Percentiles rank a stretch among this genome's conserved stretches.
phyloP scores from a whole-genome alignment of 495 filamentous ascomycete species.

The Bombardia bombarda region DNA sequence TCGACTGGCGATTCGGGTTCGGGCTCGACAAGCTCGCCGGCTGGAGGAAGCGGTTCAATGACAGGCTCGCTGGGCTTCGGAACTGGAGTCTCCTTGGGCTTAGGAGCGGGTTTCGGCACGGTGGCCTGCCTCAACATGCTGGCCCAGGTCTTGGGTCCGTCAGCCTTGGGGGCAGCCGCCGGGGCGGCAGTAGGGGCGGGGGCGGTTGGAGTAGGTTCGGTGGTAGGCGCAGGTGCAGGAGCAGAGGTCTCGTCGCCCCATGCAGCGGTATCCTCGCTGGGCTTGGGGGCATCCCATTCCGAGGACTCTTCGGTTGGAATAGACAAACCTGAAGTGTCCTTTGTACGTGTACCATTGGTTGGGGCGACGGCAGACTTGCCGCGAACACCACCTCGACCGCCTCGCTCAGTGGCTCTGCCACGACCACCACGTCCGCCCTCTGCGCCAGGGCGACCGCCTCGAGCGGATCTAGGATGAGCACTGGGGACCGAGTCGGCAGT shows the following conservation, averaged over 20 bases:
- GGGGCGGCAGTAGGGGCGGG: slow-evolving; percentile 15
- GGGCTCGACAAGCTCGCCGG: slow-evolving; percentile 24
- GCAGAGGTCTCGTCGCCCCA: slow-evolving; percentile 14
- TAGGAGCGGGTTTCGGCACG: slow-evolving; percentile 33
- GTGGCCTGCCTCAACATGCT: slow-evolving; percentile 46
- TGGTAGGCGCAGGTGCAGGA: slow-evolving; percentile 10
- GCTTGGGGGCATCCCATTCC: slow-evolving; percentile 30
- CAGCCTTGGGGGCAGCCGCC: slow-evolving; percentile 20
- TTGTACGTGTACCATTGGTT: slow-evolving; percentile 39
- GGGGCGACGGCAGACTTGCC: slow-evolving; percentile 43
- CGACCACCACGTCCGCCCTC: slow-evolving; percentile 62
- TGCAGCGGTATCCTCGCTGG: slow-evolving; percentile 24
- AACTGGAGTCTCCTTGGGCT: slow-evolving; percentile 35
- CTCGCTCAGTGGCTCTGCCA: slow-evolving; percentile 63
- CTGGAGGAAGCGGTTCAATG: slow-evolving; percentile 32
- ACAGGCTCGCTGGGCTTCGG: slow-evolving; percentile 31
- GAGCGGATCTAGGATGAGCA: slow-evolving; percentile 31
- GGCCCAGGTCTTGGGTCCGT: slow-evolving; percentile 46
- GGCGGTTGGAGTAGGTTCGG: slow-evolving; percentile 14
- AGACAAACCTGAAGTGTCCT: slow-evolving; percentile 41
- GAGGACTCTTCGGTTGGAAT: slow-evolving; percentile 41
- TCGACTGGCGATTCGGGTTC: slow-evolving; percentile 25
- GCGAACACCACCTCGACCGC: slow-evolving; percentile 57
- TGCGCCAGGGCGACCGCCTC: slow-evolving; percentile 55
- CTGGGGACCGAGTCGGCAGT: slow-evolving; percentile 39